Percentiles rank a stretch among this genome's conserved stretches.
These are phyloP conservation scores for Blumeria hordei DNA, from an alignment of 2,329 filamentous ascomycete genomes.

Conservation along the genomic window DNA sequence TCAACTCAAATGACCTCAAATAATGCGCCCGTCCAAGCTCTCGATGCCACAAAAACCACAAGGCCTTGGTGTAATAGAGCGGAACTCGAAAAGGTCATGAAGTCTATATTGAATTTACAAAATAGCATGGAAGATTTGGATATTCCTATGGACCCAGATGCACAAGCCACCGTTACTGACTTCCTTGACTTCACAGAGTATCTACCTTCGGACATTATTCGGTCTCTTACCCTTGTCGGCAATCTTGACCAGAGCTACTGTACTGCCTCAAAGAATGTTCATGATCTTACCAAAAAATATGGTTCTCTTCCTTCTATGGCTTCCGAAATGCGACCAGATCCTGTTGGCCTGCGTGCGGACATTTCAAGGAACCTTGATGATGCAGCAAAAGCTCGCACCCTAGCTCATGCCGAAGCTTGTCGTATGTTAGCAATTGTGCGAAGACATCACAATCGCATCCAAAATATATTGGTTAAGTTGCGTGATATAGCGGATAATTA, in stretches of 20 bases:
- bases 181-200: constrained; percentile 42
- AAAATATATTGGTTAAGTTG: constrained; percentile 32
- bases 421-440: constrained; percentile 39
- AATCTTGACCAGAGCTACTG: constrained; percentile 35
- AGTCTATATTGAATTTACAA: constrained; percentile 13
- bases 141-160: constrained; percentile 32
- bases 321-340: constrained; percentile 22
- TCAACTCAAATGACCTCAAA: constrained; percentile 7
- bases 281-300: constrained; percentile 33
- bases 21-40: constrained; percentile 8
- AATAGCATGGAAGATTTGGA: constrained; percentile 12
- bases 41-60: constrained; percentile 10
- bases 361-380: constrained; percentile 33
- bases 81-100: constrained; percentile 13
- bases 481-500: constrained; percentile 35
- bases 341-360: constrained; percentile 28
- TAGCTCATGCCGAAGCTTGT: constrained; percentile 34
- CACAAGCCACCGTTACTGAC: constrained; percentile 43
- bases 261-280: constrained; percentile 28
- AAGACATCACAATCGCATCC: constrained; percentile 35
- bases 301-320: constrained; percentile 27
- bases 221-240: constrained; percentile 39
- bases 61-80: constrained; percentile 12
- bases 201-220: constrained; percentile 39
- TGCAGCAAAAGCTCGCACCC: constrained; percentile 30